These are phyloP conservation scores for Metarhizium humberi DNA, from an alignment of 2,329 filamentous ascomycete species.

Conservation along the genomic window DNA sequence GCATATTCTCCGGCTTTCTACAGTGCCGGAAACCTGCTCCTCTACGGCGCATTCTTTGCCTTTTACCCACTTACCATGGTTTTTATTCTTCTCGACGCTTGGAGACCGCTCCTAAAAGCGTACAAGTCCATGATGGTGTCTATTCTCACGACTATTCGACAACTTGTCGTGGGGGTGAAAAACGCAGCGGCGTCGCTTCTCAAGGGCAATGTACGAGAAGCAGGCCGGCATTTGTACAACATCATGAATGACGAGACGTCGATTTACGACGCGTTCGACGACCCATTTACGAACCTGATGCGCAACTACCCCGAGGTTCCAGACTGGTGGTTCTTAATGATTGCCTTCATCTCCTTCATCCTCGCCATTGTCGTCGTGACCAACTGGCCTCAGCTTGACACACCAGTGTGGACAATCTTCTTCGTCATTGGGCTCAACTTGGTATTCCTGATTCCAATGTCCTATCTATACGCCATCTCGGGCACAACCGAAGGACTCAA, in stretches of 20 bases:
- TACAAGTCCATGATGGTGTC: conserved; percentile 18
- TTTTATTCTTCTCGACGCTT: conserved; percentile 26
- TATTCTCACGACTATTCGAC: conserved; percentile 8
- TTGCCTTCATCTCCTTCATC: conserved; percentile 17
- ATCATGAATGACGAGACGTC: conserved; percentile 24
- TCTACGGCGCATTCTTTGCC: conserved; percentile 21
- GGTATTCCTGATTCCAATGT: conserved; percentile 30
- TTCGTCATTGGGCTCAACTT: conserved; percentile 25
- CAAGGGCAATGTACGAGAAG: conserved; percentile 25
- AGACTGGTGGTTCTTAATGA: conserved; percentile 33
- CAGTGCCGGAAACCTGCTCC: conserved; percentile 19
- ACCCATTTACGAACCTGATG: conserved; percentile 35
- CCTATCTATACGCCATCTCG: conserved; percentile 31
- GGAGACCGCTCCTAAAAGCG: conserved; percentile 22
- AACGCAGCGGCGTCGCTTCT: conserved; percentile 17
- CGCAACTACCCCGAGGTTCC: conserved; percentile 34
- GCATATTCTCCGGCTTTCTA: conserved; percentile 25
- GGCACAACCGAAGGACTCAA: conserved; percentile 36
- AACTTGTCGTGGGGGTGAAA: conserved; percentile 10
- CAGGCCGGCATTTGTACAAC: conserved; percentile 17
- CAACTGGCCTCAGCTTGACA: conserved; percentile 17
- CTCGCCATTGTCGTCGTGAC: conserved; percentile 22
- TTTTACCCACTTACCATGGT: conserved; percentile 25
- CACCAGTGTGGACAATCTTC: conserved; percentile 21
- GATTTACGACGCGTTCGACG: conserved; percentile 32